Evolutionary conservation across 176 grass and related monocot genomes (phyloP).

Genomic region (Rhynchospora pubera): DNA sequence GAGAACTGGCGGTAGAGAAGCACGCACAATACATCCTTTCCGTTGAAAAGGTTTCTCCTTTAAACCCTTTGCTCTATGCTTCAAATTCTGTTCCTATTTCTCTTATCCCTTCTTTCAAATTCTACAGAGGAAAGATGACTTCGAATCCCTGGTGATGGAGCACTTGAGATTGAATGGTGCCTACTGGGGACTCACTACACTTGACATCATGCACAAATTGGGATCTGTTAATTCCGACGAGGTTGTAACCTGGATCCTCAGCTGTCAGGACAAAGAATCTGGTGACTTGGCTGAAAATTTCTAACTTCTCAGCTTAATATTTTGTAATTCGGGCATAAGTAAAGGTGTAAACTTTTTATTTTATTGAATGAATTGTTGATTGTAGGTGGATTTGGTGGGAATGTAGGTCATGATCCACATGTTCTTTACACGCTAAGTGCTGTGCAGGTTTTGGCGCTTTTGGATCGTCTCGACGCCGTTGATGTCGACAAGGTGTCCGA

Average conservation of each 20-base stretch:
- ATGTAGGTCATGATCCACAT: constrained; percentile 75
- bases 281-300: constrained; percentile 22
- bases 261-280: constrained; percentile 63
- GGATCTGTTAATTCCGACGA: constrained; percentile 48
- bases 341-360: background rate
- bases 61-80: background rate
- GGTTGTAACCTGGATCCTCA: constrained; percentile 75
- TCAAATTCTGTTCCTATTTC: background rate
- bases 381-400: constrained; percentile 83
- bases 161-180: constrained; percentile 77
- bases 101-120: background rate
- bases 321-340: background rate
- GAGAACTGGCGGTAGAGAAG: constrained; percentile 53
- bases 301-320: background rate
- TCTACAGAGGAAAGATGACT: constrained; percentile 68
- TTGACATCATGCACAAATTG: constrained; percentile 73
- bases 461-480: constrained; percentile 58
- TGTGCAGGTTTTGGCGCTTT: constrained; percentile 71
- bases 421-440: constrained; percentile 72
- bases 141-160: constrained; percentile 77
- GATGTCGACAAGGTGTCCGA: constrained; percentile 67
- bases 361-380: constrained; percentile 16
- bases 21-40: constrained; percentile 77
- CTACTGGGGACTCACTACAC: constrained; percentile 89
- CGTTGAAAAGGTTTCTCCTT: constrained; percentile 57